phyloP scores from a whole-genome alignment of 176 grass and related monocot genomes.

The Hordeum marinum region DNA sequence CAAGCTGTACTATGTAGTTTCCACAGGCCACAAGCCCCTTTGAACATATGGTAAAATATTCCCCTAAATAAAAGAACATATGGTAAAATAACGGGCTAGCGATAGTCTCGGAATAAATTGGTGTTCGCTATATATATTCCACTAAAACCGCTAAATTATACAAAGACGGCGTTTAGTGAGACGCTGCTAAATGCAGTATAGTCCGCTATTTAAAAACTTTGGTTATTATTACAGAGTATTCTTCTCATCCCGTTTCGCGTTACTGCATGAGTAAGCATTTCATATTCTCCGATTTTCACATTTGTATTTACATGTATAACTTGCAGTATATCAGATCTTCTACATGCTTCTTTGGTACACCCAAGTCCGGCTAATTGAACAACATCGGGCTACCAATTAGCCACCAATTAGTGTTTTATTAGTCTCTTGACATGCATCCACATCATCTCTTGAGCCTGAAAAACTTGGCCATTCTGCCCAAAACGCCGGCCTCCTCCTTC shows the following conservation, averaged over 20 bases:
- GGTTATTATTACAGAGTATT: background rate
- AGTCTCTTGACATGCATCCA: background rate
- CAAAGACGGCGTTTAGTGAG: too few species aligned
- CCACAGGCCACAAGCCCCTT: too few species aligned
- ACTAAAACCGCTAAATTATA: too few species aligned
- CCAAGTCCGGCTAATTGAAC: too few species aligned
- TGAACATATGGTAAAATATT: too few species aligned
- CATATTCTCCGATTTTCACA: background rate
- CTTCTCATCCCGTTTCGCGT: background rate
- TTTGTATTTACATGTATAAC: background rate
- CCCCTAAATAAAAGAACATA: too few species aligned
- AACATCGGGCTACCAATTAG: background rate
- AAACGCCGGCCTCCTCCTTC: constrained; percentile 22
- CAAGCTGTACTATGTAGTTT: background rate
- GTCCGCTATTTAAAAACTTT: too few species aligned
- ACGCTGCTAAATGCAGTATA: too few species aligned
- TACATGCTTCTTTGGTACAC: background rate
- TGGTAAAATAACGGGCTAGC: too few species aligned
- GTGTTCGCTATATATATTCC: too few species aligned
- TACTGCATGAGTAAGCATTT: background rate
- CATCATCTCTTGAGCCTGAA: constrained; percentile 34
- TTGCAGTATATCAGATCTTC: background rate
- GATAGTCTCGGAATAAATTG: too few species aligned
- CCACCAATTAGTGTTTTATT: background rate
- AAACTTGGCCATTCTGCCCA: constrained; percentile 22